phyloP scores from a whole-genome alignment of 305 asterid genomes.

The Rubia balearica region DNA sequence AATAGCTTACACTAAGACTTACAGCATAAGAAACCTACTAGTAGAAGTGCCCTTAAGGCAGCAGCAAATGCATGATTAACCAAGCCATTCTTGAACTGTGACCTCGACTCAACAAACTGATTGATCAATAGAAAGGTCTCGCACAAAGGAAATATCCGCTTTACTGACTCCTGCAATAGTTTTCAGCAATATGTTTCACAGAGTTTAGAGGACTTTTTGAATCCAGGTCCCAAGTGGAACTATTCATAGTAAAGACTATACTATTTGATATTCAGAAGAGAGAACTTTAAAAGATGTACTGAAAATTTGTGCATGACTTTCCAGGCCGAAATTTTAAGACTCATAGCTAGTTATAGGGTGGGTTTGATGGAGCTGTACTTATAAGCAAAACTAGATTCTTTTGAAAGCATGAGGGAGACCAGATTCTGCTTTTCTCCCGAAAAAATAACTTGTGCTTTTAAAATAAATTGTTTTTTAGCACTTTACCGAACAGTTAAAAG shows the following conservation, averaged over 20 bases:
- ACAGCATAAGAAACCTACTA: constrained; percentile 50
- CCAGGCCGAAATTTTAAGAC: not conserved
- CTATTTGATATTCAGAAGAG: not conserved
- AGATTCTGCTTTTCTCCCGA: too few species aligned
- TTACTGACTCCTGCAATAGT: constrained; percentile 71
- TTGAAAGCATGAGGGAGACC: too few species aligned
- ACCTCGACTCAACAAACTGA: constrained; percentile 89
- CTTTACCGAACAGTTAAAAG: too few species aligned
- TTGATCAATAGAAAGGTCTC: constrained; percentile 68
- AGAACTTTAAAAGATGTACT: not conserved
- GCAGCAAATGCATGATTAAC: constrained; percentile 98
- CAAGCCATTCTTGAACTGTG: constrained; percentile 85
- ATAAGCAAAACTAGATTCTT: too few species aligned
- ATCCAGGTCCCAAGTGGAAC: not conserved
- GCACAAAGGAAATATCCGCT: constrained; percentile 78
- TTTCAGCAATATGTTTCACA: constrained; percentile 1
- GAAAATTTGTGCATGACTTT: not conserved
- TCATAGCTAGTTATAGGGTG: too few species aligned
- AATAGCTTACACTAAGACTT: constrained; percentile 12
- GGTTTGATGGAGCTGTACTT: too few species aligned
- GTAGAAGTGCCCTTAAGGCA: constrained; percentile 80
- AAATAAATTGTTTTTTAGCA: too few species aligned
- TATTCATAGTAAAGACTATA: not conserved
- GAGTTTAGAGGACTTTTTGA: not conserved
- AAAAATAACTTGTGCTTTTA: too few species aligned